Conservation (phyloP, 176 grass and related monocot genomes). For the Cenchrus americanus region DNA sequence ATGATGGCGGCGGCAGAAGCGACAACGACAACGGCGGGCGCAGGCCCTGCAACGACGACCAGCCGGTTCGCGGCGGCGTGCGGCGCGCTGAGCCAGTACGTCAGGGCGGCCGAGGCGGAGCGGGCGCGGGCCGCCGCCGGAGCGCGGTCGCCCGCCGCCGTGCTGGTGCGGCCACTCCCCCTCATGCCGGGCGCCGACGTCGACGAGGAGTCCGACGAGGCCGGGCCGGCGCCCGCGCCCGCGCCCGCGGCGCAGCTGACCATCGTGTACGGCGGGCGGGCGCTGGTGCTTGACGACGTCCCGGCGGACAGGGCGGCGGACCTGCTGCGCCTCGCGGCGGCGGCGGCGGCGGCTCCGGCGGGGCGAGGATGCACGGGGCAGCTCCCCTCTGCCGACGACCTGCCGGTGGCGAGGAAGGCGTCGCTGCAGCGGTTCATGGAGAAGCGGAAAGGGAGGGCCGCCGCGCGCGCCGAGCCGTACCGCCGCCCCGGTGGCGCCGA, state of each 20-base stretch:
- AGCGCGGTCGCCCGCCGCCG: not conserved
- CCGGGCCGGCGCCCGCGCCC: not conserved
- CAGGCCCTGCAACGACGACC: not conserved
- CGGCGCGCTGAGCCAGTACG: conserved; percentile 56
- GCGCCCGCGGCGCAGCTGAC: not conserved
- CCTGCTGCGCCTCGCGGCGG: not conserved
- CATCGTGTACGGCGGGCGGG: conserved; percentile 1
- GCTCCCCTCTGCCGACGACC: conserved; percentile 34
- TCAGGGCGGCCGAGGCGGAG: conserved; percentile 58
- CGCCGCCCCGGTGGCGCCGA: not conserved
- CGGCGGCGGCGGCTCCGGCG: too few species aligned
- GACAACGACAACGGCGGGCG: not conserved
- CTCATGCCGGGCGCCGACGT: conserved; percentile 54
- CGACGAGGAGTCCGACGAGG: conserved; percentile 13
- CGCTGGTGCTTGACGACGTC: not conserved
- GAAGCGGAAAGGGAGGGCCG: conserved; percentile 63
- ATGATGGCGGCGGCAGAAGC: not conserved
- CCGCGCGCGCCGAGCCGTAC: conserved; percentile 40
- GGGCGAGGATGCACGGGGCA: not conserved
- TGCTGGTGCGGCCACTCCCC: not conserved
- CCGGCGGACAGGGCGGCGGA: not conserved
- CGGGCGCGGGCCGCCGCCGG: not conserved
- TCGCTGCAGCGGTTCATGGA: conserved; percentile 81
- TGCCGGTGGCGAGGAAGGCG: conserved; percentile 66
- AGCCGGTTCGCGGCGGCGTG: conserved; percentile 56